Conservation (phyloP, 2,329 filamentous ascomycete species). For the Zasmidium citrigriseum region DNA sequence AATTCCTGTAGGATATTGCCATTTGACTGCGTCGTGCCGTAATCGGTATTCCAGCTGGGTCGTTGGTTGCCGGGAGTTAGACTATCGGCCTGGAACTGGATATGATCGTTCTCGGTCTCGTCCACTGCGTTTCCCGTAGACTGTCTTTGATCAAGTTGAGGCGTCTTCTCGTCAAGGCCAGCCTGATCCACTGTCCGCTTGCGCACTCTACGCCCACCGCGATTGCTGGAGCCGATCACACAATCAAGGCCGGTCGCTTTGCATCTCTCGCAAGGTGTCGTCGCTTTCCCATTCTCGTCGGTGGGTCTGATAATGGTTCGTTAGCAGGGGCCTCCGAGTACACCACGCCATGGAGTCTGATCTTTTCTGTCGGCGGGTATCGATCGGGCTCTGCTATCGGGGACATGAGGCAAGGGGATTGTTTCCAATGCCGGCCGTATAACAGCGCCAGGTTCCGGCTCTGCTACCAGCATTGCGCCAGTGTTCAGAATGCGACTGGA, state of each 20-base stretch:
- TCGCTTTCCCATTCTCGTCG: conserved; percentile 48
- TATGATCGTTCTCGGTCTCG: conserved; percentile 21
- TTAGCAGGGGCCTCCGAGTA: conserved; percentile 21
- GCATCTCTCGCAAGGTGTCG: conserved; percentile 59
- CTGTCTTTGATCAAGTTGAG: not conserved
- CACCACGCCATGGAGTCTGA: not conserved
- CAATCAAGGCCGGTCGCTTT: conserved; percentile 60
- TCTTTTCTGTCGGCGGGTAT: not conserved
- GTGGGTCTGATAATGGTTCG: conserved; percentile 35
- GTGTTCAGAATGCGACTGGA: not conserved
- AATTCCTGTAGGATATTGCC: conserved; percentile 11
- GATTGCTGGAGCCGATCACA: conserved; percentile 57
- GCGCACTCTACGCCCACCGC: conserved; percentile 58
- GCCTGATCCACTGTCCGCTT: conserved; percentile 46
- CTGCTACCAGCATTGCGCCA: too few relatives aligned
- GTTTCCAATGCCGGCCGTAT: not conserved
- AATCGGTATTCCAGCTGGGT: conserved; percentile 2
- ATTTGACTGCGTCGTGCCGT: conserved; percentile 3
- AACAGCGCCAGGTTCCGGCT: too few relatives aligned
- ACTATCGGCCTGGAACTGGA: conserved; percentile 19
- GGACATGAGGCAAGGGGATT: not conserved
- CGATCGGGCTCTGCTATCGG: not conserved
- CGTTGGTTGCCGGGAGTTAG: not conserved
- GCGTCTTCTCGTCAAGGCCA: conserved; percentile 33
- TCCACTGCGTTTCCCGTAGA: not conserved